phyloP scores from a whole-genome alignment of 495 filamentous ascomycete genomes.

The Tuber brumale region DNA sequence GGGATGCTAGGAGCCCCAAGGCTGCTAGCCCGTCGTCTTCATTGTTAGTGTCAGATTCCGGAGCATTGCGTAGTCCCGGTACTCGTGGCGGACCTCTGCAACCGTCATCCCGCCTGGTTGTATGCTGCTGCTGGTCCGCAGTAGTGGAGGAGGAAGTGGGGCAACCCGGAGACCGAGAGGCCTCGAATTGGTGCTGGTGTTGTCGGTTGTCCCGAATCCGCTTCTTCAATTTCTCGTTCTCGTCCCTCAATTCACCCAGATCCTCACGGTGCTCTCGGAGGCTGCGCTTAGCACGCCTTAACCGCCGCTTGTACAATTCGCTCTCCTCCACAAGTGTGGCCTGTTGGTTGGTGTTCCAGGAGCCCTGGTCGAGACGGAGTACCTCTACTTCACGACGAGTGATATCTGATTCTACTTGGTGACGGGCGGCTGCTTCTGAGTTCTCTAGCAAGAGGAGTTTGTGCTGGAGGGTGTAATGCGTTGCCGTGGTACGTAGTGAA shows the following conservation, averaged over 20 bases:
- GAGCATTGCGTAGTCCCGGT: neutral
- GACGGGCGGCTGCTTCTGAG: constrained; percentile 75
- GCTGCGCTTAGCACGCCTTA: constrained; percentile 66
- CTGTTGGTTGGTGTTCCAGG: constrained; percentile 46
- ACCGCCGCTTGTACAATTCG: constrained; percentile 54
- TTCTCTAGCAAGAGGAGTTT: constrained; percentile 80
- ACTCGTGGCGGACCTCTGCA: neutral
- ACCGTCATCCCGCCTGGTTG: neutral
- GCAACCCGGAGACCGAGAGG: constrained; percentile 30
- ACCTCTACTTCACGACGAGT: constrained; percentile 85
- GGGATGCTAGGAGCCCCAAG: constrained; percentile 26
- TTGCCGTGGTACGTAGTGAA: constrained; percentile 46
- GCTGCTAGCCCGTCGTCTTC: constrained; percentile 32
- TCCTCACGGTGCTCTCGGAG: constrained; percentile 64
- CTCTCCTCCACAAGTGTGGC: constrained; percentile 59
- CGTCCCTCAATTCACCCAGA: constrained; percentile 57
- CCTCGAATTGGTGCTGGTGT: constrained; percentile 34
- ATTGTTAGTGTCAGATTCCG: constrained; percentile 3
- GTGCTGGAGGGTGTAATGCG: constrained; percentile 90
- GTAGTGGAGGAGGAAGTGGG: neutral
- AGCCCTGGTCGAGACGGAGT: constrained; percentile 57
- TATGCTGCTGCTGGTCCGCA: neutral
- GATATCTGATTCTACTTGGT: constrained; percentile 88
- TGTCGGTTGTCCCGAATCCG: constrained; percentile 60
- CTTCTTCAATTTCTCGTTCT: constrained; percentile 66